A percentile compares a stretch with the other conserved stretches of the same genome.
These are phyloP conservation scores for Aspergillus brunneoviolaceus DNA, from an alignment of 2,329 filamentous ascomycete species.

Conservation along the genomic window DNA sequence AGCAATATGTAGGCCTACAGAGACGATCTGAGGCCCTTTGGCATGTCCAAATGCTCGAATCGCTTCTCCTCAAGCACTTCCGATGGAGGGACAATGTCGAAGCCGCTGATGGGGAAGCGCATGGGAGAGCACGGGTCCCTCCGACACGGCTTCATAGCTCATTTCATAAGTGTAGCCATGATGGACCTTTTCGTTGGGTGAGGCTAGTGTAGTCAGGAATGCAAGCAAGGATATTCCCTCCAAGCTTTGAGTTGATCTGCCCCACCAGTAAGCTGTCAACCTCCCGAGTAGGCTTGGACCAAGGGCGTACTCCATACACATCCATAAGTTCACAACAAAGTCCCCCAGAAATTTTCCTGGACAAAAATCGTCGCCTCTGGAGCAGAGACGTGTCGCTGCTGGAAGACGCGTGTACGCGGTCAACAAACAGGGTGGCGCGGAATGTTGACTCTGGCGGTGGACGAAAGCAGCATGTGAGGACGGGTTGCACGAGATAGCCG, in stretches of 20 bases:
- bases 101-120: no score
- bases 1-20: no score
- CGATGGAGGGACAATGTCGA: constrained; percentile 15
- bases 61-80: constrained; percentile 25
- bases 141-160: no score
- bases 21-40: no score
- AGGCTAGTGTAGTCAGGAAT: no score
- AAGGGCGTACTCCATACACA: no score
- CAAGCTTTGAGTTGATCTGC: not conserved
- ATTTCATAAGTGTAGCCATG: no score
- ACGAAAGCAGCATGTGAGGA: not conserved
- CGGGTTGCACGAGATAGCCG: not conserved
- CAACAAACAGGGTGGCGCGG: not conserved
- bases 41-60: constrained; percentile 23
- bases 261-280: not conserved
- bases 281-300: not conserved
- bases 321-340: not conserved
- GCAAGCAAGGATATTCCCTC: no score
- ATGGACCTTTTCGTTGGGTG: no score
- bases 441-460: not conserved
- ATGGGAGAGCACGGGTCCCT: no score
- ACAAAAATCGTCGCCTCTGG: not conserved
- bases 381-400: not conserved
- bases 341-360: not conserved
- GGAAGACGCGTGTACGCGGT: not conserved